phyloP scores from a whole-genome alignment of 805 yeast genomes.

The Ogataea nitratoaversa region DNA sequence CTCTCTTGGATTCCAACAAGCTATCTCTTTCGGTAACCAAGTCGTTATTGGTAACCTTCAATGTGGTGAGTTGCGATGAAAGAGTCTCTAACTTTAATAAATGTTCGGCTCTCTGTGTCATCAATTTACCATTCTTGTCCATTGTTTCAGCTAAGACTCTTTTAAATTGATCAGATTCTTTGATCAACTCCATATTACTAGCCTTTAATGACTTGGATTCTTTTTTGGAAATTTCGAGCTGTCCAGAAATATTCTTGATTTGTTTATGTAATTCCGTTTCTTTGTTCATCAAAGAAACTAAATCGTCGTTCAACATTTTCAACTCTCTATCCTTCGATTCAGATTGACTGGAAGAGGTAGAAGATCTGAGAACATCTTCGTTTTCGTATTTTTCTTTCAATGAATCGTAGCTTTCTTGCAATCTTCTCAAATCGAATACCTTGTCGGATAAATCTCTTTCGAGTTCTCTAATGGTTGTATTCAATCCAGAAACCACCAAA shows the following conservation, averaged over 20 bases:
- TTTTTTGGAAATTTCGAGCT: constrained; percentile 51
- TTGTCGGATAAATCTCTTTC: constrained; percentile 56
- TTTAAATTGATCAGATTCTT: constrained; percentile 40
- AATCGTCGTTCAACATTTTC: constrained; percentile 46
- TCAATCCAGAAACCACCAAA: constrained; percentile 46
- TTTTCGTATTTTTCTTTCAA: constrained; percentile 49
- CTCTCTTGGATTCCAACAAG: constrained; percentile 46
- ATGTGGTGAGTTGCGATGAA: constrained; percentile 48
- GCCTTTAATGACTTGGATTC: constrained; percentile 38
- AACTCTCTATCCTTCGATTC: constrained; percentile 45
- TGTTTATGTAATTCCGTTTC: constrained; percentile 67
- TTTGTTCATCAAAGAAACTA: constrained; percentile 50
- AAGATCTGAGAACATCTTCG: constrained; percentile 34
- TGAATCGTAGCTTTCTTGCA: constrained; percentile 43
- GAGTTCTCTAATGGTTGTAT: constrained; percentile 44
- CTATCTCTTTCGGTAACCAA: constrained; percentile 60
- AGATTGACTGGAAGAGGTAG: constrained; percentile 27
- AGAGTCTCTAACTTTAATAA: constrained; percentile 42
- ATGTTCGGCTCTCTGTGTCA: constrained; percentile 41
- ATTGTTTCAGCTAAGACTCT: constrained; percentile 38
- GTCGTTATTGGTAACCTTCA: constrained; percentile 58
- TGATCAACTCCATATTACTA: constrained; percentile 35
- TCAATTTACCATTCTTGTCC: constrained; percentile 39
- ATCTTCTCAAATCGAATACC: constrained; percentile 48
- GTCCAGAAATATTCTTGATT: constrained; percentile 55